phyloP scores from a whole-genome alignment of 768 basidiomycete genomes.

The Fistulinella prunicolor region DNA sequence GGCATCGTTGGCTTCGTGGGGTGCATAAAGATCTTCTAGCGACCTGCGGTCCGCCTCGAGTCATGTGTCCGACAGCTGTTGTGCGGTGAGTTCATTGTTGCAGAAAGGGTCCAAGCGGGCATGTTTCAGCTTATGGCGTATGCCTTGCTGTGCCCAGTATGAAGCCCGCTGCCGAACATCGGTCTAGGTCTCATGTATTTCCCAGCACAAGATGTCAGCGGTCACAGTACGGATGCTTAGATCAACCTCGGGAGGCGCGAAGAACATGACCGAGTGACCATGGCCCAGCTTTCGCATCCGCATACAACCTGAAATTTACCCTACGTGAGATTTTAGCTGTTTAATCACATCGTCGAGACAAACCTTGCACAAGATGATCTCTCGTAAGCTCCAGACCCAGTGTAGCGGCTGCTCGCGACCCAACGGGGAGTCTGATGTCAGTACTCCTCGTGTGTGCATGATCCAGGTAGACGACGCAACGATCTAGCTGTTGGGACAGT shows the following conservation, averaged over 20 bases:
- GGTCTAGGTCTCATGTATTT: background rate
- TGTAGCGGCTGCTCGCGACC: background rate
- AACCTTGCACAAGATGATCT: background rate
- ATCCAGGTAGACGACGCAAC: background rate
- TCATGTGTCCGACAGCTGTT: background rate
- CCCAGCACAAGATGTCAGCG: background rate
- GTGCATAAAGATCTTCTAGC: background rate
- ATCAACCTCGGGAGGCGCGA: background rate
- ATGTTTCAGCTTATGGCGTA: background rate
- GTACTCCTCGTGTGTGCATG: background rate
- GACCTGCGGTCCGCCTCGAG: background rate
- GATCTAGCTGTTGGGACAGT: background rate
- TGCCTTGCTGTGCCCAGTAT: background rate
- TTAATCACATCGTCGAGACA: background rate
- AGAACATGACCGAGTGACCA: background rate
- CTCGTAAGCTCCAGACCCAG: background rate
- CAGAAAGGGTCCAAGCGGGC: background rate
- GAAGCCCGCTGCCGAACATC: background rate
- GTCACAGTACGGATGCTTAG: background rate
- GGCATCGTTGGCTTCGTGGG: background rate
- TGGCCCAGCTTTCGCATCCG: background rate
- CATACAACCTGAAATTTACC: background rate
- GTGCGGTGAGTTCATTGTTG: background rate
- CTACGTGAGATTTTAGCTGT: background rate
- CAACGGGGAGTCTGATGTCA: background rate